Evolutionary conservation across 1,284 basidiomycete species (phyloP), one percentile per base, ranked within the genome.

Genomic region (Papiliotrema fonsecae): DNA sequence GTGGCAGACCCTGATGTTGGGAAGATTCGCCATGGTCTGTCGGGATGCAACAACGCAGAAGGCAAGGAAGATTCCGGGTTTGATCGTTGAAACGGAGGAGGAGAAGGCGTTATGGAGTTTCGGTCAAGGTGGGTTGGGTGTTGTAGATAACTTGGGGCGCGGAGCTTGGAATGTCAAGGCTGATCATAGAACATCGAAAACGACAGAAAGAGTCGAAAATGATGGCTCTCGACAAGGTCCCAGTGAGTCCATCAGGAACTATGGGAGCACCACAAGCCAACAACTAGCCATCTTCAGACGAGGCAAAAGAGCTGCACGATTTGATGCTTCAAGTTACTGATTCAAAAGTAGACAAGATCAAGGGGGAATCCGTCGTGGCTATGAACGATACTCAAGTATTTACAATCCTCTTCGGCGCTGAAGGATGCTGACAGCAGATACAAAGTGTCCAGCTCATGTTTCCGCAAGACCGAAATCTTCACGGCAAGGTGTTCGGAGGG

Each of bases 21-120:
- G 83, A 24, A 77, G 83, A 13, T 85, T 89, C 72, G 84, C 84
- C 0, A 89, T 89, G 87, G 87, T 89, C 4, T 87, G 85, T 63
- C 77, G 86, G 54, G 83, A 88, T 63, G 79, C 84, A 2, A 70
- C 71, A 36, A 86, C 84, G 0, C 81, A 84, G 58, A 79, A 78
- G 50, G 82, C 86, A 0, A 76, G 78, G 31, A 70, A 77, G 13
- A 81, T 89, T n/a, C 84, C 86, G 51, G 80, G 80, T 4, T 73
- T 90, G 21, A 73, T 78, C 6, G 75, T 84, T 21, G 74, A 78
- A 26, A 82, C 81, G 0, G 69, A 77, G 0, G 85, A 87, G 61
- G 87, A 88, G 65, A 69, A 79, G 48, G 72, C 75, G 4, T 73
- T 89, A 11, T 80, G 81, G 58, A 70, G 76, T 1, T 81, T 88